Base-by-base conservation (phyloP, 2,329 filamentous ascomycete species). In the Ophidiomyces ophidiicola region DNA sequence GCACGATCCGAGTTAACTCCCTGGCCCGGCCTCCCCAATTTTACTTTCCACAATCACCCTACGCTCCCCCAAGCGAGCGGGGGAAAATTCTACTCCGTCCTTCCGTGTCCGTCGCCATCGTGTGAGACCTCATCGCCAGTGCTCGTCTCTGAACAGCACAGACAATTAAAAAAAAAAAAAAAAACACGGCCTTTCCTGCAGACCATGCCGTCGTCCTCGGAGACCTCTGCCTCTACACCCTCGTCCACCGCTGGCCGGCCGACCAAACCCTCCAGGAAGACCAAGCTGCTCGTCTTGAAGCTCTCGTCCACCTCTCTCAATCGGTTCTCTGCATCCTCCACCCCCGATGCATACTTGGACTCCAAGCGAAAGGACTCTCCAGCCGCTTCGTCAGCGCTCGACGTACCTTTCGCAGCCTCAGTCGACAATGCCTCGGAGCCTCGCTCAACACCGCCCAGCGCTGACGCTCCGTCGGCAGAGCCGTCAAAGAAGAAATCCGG, bases 381-480 rank as follows among this genome's bases (percentile, higher is more conserved):
- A 11, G 54, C 61, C 10, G 56, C 57, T 12, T 55, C 58, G 24
- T 51, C 53, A n/a, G 45, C 48, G 1, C 48, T 53, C 25, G 39
- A 44, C 41, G 41, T 38, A 26, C 39, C 43, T 37, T 58, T 60
- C 28, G 50, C 55, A 8, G 58, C 60, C 4, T 62, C 61, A 5
- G 54, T 58, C 23, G 63, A 64, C 47, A 59, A 59, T 48, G 60
- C 53, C 14, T 63, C 61, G 20, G 61, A 64, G 46, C 53, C 53
- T 36, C 53, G 53, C 12, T 56, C 53, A 14, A 53, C 53, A 26
- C 43, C 50, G 18, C 46, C 48, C 21, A 65, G 64, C 36, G 63
- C 67, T 10, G 65, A 55, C 32, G 53, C 53, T 11, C 50, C 52
- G 11, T 48, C 53, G 24, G 45, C 48, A 18, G 65, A 66, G 34